Percentiles rank a stretch among this genome's conserved stretches.
phyloP scores from a whole-genome alignment of 2,329 filamentous ascomycete species.

The Simplicillium sp. region DNA sequence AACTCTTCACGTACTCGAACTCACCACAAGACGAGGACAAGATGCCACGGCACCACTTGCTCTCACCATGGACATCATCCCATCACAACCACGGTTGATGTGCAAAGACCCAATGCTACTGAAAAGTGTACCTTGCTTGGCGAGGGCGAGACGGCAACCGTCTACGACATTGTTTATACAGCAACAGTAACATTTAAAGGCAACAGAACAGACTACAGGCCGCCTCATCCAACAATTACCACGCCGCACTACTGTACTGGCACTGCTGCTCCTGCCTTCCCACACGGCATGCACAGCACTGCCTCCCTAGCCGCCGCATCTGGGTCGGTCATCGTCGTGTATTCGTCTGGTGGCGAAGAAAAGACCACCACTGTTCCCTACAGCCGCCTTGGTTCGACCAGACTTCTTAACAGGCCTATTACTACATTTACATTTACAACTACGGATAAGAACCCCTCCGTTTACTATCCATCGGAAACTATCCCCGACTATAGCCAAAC shows the following conservation, averaged over 20 bases:
- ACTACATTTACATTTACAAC: conserved; percentile 29
- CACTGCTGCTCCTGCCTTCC: conserved; percentile 4
- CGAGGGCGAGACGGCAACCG: too few species aligned
- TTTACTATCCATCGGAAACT: conserved; percentile 29
- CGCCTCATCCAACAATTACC: conserved; percentile 30
- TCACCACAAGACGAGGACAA: too few species aligned
- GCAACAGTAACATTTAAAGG: conserved; percentile 39
- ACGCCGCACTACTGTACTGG: conserved; percentile 28
- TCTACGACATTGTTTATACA: conserved; percentile 36
- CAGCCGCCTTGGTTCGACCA: conserved; percentile 8
- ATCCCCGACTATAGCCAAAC: conserved; percentile 28
- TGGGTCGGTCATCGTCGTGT: neutral
- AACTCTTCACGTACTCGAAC: too few species aligned
- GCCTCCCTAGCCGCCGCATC: too few species aligned
- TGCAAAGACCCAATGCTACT: too few species aligned
- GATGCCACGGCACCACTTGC: too few species aligned
- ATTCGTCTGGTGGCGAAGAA: neutral
- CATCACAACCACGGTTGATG: too few species aligned
- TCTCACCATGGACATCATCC: too few species aligned
- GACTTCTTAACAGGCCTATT: neutral
- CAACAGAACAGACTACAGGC: conserved; percentile 34
- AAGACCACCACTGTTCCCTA: conserved; percentile 1
- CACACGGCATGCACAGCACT: neutral
- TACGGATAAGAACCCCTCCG: conserved; percentile 45
- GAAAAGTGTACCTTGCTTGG: too few species aligned